A percentile compares a stretch with the other conserved stretches of the same genome.
Evolutionary conservation across 257 asterid species (phyloP).

Genomic region (Oldenlandia corymbosa): DNA sequence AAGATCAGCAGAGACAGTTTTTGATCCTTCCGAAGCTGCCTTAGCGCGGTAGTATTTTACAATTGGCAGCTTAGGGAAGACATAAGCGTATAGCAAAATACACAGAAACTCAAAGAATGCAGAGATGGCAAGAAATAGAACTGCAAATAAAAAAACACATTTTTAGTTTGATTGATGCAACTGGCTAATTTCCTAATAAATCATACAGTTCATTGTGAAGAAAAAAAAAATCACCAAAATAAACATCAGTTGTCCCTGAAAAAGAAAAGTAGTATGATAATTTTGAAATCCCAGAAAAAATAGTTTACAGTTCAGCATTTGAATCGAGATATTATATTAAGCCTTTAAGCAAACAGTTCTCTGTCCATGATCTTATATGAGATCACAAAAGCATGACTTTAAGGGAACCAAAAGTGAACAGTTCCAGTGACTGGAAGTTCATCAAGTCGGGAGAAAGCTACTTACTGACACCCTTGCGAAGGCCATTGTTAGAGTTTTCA

Average conservation of each 20-base stretch:
- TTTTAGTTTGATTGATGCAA: background rate
- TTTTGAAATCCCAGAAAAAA: background rate
- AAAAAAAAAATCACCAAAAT: background rate
- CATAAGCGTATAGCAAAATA: constrained; percentile 27
- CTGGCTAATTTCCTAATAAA: background rate
- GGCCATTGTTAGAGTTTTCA: constrained; percentile 56
- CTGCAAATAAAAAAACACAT: constrained; percentile 22
- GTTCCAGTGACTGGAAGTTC: background rate
- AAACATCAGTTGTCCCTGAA: no score
- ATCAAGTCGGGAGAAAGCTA: background rate
- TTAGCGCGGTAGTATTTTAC: constrained; percentile 37
- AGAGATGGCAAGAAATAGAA: constrained; percentile 37
- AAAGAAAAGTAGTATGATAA: background rate
- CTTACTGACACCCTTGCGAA: constrained; percentile 77
- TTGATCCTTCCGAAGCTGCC: constrained; percentile 70
- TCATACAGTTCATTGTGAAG: background rate
- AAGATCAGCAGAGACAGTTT: constrained; percentile 74
- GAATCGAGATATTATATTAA: no score
- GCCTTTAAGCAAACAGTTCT: no score
- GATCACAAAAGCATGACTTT: no score
- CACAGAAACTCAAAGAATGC: constrained; percentile 28
- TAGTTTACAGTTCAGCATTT: no score
- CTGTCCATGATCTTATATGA: no score
- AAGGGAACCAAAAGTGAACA: background rate
- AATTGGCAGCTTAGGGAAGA: constrained; percentile 34